Base-by-base conservation (phyloP, 1,284 basidiomycete genomes). In the Gymnopus androsaceus region DNA sequence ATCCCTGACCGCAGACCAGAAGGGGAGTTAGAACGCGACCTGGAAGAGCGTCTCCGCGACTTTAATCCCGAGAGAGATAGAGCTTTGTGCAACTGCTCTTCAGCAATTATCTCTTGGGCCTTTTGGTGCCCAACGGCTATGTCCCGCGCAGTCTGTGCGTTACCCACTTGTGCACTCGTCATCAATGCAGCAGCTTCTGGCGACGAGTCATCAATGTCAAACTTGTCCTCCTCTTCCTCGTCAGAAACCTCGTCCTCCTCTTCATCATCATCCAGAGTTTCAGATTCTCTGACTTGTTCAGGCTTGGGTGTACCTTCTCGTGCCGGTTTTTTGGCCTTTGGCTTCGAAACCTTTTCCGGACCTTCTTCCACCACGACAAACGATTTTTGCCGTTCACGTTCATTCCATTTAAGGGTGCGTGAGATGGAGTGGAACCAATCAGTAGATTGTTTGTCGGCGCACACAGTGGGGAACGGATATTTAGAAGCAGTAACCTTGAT, bases 381-480 rank as follows among this genome's bases (percentile, higher is more conserved):
- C 4, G 93, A 95, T 70, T 97, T 98, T 68, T 98, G 95, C 42
- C 94, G 85, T 72, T 98, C 94, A 19, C 97, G 87, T 71, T 99
- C 95, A 74, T 98, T 98, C 94, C 95, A 98, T 69, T 95, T 94
- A 54, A 98, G 80, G 7, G 95, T 98, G n/a, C 95, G 83, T 30
- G 91, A 92, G 61, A 98, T 99, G 9, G 95, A 85, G 60, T 94
- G 87, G 85, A 99, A 99, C 97, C 97, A 99, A 69, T 99, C 96
- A 3, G 90, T 94, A 6, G 92, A 95, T 70, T 98, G 95, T 62
- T 96, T 97, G 68, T 98, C 94, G 9, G 94, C 94, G 68, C 95
- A 98, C 4, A 99, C 94, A 1, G 97, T 99, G 0, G 97, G 97
- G 82, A 99, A 99, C 3, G 97, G 97, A 71, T 95, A 99, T 68